These are phyloP conservation scores for Trichaptum fuscoviolaceum DNA, from an alignment of 768 basidiomycete species.

Conservation along the genomic window DNA sequence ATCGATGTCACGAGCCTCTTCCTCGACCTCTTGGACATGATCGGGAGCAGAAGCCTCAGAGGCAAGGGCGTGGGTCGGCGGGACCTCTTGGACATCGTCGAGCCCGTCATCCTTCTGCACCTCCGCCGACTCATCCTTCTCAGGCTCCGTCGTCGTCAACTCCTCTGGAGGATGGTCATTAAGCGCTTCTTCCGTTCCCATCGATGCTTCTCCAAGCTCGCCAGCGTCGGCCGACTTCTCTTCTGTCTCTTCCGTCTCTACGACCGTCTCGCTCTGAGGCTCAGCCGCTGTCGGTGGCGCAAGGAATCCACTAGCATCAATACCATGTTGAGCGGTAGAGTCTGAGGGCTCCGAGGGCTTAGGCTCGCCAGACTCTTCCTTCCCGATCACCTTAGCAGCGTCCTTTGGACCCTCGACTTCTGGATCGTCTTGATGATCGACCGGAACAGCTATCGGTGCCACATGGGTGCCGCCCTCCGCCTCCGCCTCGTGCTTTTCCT, in stretches of 20 bases:
- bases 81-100: neutral
- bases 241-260: constrained; percentile 1
- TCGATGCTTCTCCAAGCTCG: neutral
- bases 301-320: neutral
- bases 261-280: neutral
- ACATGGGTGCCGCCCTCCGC: neutral
- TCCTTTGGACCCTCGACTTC: neutral
- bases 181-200: too few species aligned
- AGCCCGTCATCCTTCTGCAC: neutral
- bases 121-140: neutral
- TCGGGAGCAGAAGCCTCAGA: neutral
- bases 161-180: neutral
- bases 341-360: neutral
- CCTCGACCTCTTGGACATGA: constrained; percentile 3
- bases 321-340: neutral
- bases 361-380: neutral
- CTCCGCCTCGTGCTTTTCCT: constrained; percentile 62
- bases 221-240: neutral
- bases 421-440: neutral
- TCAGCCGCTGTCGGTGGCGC: neutral
- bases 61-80: neutral
- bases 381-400: neutral
- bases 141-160: neutral
- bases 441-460: too few species aligned
- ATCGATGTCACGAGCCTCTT: constrained; percentile 1